Evolutionary conservation across 345 rosid genomes (phyloP), one percentile per base, ranked within the genome.

Genomic region (Hibiscus syriacus): DNA sequence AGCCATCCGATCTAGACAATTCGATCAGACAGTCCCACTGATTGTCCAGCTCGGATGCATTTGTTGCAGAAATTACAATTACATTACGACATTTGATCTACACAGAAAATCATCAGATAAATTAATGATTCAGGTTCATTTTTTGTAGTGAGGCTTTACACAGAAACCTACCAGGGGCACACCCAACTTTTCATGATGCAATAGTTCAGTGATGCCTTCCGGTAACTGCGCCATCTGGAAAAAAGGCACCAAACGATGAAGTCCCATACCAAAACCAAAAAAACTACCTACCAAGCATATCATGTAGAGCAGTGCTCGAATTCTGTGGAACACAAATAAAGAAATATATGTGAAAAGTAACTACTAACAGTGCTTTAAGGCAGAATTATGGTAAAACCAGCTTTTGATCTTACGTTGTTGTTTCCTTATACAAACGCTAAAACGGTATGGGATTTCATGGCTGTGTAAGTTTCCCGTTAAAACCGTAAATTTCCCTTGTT

Each of bases 171-270:
- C 99, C 93, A 91, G 70, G 74, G 99, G 99, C 53, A 94, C 84
- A 11, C 82, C 72, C 74, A 91, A 87, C 84, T 81, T 84, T 72
- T 91, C 90, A 72, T 91, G 95, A 79, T 89, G 98, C 80, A 94
- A 73, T 60, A 94, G 74, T 77, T 91, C 98, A 16, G 99, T 91
- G 66, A 89, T 86, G 58, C 96, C 96, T 82, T 91, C 99, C 0
- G 99, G 99, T 80, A 94, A 79, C 79, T 85, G 85, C 72, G 96
- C 98, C 98, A 94, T 94, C 99, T 94, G 85, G 56, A 30, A 38
- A 70, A 62, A 72, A 77, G 2, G 10, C 0, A 77, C 25, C 32
- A 53, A 64, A 29, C 49, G 26, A 67, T 69, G 73, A 79, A 70
- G 57, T 17, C 69, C 46, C 53, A 79, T 71, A 49, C 29, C 57